Percentiles rank a stretch among this genome's conserved stretches.
phyloP scores from a whole-genome alignment of 169 alveolate species.

The Ichthyophthirius multifiliis region DNA sequence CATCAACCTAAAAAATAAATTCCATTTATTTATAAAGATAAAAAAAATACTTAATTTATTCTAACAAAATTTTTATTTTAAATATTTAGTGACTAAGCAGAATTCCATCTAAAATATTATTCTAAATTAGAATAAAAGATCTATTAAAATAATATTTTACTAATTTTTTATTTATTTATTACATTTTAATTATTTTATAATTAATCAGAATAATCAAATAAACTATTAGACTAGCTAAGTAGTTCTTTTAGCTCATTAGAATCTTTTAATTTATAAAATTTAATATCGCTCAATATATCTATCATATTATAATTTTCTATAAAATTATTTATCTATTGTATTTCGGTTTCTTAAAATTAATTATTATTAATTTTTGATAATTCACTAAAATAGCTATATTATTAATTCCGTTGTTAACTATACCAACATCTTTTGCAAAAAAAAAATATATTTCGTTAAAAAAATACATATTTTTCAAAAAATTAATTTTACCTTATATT shows the following conservation, averaged over 20 bases:
- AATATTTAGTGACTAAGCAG: not conserved
- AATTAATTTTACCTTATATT: not conserved
- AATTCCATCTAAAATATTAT: slow-evolving; percentile 1
- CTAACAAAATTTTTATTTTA: not conserved
- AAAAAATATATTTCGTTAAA: not conserved
- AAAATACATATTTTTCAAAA: not conserved
- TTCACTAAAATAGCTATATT: not conserved
- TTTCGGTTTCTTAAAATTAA: not conserved
- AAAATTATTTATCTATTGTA: not conserved
- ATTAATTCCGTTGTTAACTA: not conserved
- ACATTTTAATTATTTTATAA: not conserved
- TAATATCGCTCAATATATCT: not conserved
- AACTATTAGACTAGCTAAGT: not conserved
- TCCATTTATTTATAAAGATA: not conserved
- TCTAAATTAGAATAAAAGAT: not conserved
- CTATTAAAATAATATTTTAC: not conserved
- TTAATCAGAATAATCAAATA: not conserved
- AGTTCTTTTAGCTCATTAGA: not conserved
- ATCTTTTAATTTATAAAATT: not conserved
- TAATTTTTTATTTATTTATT: not conserved
- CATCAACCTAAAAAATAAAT: not conserved
- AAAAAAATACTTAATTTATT: not conserved
- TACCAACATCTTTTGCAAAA: not conserved
- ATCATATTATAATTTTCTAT: not conserved
- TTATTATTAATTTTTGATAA: not conserved